Evolutionary conservation across 139 green algal species (phyloP).

Genomic region (Edaphochlamys debaryana): DNA sequence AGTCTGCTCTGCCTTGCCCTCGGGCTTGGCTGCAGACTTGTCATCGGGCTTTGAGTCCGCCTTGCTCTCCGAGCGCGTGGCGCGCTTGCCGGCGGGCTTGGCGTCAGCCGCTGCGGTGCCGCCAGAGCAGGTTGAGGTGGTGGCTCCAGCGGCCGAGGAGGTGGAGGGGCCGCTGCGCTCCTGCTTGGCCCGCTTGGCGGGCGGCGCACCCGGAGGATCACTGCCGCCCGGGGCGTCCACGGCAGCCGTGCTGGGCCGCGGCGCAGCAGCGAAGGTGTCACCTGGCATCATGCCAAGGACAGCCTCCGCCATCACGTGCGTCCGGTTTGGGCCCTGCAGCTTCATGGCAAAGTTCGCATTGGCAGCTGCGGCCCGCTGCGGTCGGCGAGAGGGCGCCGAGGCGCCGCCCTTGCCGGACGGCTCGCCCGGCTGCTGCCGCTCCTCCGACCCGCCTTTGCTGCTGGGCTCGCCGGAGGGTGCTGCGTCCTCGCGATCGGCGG

Average conservation of each 20-base stretch:
- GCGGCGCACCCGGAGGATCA: not conserved
- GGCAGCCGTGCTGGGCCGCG: too few relatives aligned
- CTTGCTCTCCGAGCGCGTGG: too few relatives aligned
- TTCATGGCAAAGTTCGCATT: slow-evolving; percentile 27
- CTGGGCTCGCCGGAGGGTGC: too few relatives aligned
- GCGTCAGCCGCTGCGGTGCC: too few relatives aligned
- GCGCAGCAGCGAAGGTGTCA: too few relatives aligned
- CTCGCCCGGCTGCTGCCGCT: not conserved
- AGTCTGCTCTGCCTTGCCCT: not conserved
- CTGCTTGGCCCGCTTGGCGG: slow-evolving; percentile 11
- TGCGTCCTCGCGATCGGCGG: too few relatives aligned
- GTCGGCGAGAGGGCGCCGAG: not conserved
- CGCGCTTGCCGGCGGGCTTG: too few relatives aligned
- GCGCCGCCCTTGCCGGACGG: not conserved
- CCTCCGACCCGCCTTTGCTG: not conserved
- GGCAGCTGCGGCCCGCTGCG: slow-evolving; percentile 15
- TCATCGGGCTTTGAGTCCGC: too few relatives aligned
- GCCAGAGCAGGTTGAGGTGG: too few relatives aligned
- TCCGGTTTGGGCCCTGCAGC: slow-evolving; percentile 8
- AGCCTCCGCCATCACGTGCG: not conserved
- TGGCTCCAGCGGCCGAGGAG: not conserved
- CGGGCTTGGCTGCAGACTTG: not conserved
- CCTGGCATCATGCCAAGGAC: slow-evolving; percentile 16
- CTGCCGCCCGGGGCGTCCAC: not conserved
- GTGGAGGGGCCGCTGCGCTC: not conserved